Evolutionary conservation across 176 grass and related monocot genomes (phyloP).

Genomic region (Oryza meridionalis): DNA sequence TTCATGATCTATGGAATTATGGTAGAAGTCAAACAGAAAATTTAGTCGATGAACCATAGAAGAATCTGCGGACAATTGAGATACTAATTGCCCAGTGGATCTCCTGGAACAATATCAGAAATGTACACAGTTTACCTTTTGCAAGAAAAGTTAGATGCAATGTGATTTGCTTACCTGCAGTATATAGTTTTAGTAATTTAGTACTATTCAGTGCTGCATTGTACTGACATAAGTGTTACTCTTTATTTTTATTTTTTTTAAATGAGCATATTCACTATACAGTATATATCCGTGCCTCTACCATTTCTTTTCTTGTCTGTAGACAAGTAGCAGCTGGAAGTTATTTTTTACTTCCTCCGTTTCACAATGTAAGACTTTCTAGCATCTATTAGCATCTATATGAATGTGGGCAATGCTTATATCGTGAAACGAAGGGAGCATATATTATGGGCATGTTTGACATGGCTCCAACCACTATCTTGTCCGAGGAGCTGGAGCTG

Average conservation of each 20-base stretch:
- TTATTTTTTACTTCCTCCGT: too few species aligned
- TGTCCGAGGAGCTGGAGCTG: too few species aligned
- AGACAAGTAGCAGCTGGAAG: too few species aligned
- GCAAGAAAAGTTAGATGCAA: neutral
- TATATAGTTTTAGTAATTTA: neutral
- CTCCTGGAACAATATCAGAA: neutral
- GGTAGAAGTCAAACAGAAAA: constrained; percentile 50
- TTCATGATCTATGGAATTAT: constrained; percentile 85
- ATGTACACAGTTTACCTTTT: neutral
- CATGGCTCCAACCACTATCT: too few species aligned
- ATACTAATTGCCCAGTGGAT: neutral
- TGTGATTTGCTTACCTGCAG: neutral
- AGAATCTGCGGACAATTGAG: neutral
- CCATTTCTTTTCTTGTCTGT: neutral
- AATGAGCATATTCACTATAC: neutral
- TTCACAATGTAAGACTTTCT: too few species aligned
- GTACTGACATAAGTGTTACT: neutral
- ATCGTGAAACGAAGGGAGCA: too few species aligned
- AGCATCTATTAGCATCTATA: too few species aligned
- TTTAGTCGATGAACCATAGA: constrained; percentile 42
- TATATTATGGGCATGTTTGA: too few species aligned
- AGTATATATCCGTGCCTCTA: neutral
- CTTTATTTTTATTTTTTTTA: neutral
- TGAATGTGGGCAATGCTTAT: too few species aligned
- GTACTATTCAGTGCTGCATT: neutral